Conservation (phyloP, 768 basidiomycete genomes). For the Leucosporidium scottii region DNA sequence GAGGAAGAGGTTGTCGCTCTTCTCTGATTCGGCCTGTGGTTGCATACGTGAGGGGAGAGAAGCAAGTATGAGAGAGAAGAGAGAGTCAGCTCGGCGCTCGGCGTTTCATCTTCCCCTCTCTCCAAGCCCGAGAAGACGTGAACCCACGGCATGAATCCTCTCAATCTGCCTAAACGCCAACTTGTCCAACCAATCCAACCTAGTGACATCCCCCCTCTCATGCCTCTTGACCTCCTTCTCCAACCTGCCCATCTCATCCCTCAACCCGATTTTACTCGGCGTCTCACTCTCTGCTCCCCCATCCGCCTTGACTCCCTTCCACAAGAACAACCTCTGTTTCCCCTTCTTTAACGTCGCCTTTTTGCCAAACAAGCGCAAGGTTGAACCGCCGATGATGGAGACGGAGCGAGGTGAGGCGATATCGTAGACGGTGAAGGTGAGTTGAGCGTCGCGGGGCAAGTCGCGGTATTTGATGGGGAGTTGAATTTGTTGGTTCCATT, state of each 20-base stretch:
- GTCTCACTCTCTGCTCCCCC: slow-evolving; percentile 72
- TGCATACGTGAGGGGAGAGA: too few relatives aligned
- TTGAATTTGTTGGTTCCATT: slow-evolving; percentile 94
- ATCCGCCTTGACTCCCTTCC: slow-evolving; percentile 78
- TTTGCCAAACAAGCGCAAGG: slow-evolving; percentile 82
- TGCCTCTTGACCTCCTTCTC: slow-evolving; percentile 89
- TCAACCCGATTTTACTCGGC: slow-evolving; percentile 70
- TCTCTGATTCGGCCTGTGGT: slow-evolving; percentile 72
- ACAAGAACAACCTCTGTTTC: slow-evolving; percentile 78
- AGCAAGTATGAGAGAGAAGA: too few relatives aligned
- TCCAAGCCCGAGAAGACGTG: not conserved
- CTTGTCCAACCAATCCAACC: slow-evolving; percentile 93
- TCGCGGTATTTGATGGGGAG: slow-evolving; percentile 90
- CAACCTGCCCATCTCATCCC: slow-evolving; percentile 90
- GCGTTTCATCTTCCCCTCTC: not conserved
- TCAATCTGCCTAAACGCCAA: slow-evolving; percentile 91
- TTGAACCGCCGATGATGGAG: slow-evolving; percentile 71
- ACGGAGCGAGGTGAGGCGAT: slow-evolving; percentile 54
- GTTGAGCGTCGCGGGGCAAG: slow-evolving; percentile 76
- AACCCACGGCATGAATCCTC: slow-evolving; percentile 76
- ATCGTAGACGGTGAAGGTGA: slow-evolving; percentile 94
- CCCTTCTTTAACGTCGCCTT: slow-evolving; percentile 87
- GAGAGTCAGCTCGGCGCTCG: not conserved
- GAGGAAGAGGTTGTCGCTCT: slow-evolving; percentile 87
- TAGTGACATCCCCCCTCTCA: slow-evolving; percentile 83